phyloP scores from a whole-genome alignment of 192 early-diverging fungal genomes.

The Podila verticillata region DNA sequence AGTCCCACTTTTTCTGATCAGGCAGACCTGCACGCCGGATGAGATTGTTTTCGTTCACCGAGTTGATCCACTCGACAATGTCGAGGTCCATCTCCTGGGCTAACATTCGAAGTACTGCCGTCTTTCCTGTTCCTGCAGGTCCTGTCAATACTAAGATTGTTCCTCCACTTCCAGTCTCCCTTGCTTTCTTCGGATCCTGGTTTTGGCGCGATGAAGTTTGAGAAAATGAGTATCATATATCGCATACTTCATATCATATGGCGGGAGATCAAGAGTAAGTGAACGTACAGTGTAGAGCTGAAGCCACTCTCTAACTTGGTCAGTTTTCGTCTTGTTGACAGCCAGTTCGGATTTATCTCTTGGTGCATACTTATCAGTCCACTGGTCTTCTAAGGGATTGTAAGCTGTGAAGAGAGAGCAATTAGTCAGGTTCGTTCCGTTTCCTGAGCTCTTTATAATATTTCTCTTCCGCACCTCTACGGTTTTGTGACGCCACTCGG shows the following conservation, averaged over 20 bases:
- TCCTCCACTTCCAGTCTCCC: constrained; percentile 24
- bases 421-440: not conserved
- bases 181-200: not conserved
- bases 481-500: not conserved
- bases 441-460: not conserved
- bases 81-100: constrained; percentile 61
- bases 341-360: constrained; percentile 54
- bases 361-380: constrained; percentile 43
- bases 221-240: too few relatives aligned
- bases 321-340: constrained; percentile 58
- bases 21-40: constrained; percentile 23
- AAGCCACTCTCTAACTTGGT: constrained; percentile 68
- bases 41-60: constrained; percentile 50
- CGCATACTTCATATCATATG: too few relatives aligned
- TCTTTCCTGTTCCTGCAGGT: constrained; percentile 74
- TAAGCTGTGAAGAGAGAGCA: not conserved
- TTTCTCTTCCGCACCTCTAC: not conserved
- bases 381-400: constrained; percentile 15
- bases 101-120: constrained; percentile 64
- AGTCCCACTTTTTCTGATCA: constrained; percentile 14
- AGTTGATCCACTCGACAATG: constrained; percentile 73
- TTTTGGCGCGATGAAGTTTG: not conserved
- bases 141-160: constrained; percentile 66
- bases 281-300: constrained; percentile 31
- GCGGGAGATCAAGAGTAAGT: too few relatives aligned